A percentile compares a stretch with the other conserved stretches of the same genome.
Evolutionary conservation across 2,329 filamentous ascomycete species (phyloP).

Genomic region (Macrophomina tecta): DNA sequence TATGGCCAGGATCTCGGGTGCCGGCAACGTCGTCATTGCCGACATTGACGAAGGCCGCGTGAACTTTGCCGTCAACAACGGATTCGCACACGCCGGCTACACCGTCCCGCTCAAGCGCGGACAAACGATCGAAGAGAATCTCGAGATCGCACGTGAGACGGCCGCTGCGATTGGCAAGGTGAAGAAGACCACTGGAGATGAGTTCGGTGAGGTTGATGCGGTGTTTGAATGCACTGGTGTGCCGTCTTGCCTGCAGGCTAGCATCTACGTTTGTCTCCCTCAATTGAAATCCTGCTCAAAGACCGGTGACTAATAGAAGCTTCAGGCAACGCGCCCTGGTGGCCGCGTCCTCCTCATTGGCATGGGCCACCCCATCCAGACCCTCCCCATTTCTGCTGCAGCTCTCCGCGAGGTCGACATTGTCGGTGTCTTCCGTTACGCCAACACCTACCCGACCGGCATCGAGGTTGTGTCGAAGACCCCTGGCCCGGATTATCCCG

Average conservation of each 20-base stretch:
- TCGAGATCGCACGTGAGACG: constrained; percentile 58
- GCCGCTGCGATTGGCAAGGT: constrained; percentile 51
- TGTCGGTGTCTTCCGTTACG: constrained; percentile 78
- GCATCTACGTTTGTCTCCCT: constrained; percentile 63
- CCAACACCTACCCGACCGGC: constrained; percentile 76
- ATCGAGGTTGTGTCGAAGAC: constrained; percentile 62
- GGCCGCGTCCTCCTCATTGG: constrained; percentile 78
- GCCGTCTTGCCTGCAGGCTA: constrained; percentile 74
- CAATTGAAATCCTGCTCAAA: not conserved
- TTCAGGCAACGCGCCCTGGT: constrained; percentile 65
- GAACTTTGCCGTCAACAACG: constrained; percentile 59
- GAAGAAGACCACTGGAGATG: constrained; percentile 38
- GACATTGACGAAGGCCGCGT: constrained; percentile 65
- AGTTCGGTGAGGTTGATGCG: constrained; percentile 65
- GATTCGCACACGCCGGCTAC: constrained; percentile 55
- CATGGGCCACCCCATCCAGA: constrained; percentile 80
- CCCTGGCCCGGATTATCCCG: constrained; percentile 59
- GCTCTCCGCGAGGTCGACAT: constrained; percentile 79
- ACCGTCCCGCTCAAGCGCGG: constrained; percentile 55
- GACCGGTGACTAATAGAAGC: not conserved
- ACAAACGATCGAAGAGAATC: constrained; percentile 59
- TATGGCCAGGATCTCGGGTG: constrained; percentile 60
- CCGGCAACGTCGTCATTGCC: constrained; percentile 62
- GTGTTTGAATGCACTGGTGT: constrained; percentile 81
- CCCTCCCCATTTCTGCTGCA: constrained; percentile 73